These are phyloP conservation scores for Trichosporon faecale DNA, from an alignment of 1,284 basidiomycete genomes.

Conservation along the genomic window DNA sequence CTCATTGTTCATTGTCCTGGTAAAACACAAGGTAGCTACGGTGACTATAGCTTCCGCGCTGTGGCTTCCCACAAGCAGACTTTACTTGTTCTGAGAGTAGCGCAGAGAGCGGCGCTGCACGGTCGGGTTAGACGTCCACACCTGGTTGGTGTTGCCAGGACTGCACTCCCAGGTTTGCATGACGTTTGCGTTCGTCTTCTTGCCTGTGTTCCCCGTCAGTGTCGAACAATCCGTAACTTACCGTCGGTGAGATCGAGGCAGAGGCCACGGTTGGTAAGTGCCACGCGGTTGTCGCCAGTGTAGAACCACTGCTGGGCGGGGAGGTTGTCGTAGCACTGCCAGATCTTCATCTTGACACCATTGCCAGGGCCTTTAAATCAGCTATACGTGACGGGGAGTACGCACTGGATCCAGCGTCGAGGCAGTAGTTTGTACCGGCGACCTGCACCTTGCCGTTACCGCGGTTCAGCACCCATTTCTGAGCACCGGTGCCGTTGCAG, in stretches of 20 bases:
- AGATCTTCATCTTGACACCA: constrained; percentile 25
- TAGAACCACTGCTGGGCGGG: constrained; percentile 22
- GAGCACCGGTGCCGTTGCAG: constrained; percentile 37
- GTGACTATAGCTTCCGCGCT: too few species aligned
- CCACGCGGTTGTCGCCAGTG: constrained; percentile 20
- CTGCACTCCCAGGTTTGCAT: constrained; percentile 34
- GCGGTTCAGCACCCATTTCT: constrained; percentile 31
- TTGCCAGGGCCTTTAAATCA: constrained; percentile 13
- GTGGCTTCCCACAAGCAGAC: not conserved
- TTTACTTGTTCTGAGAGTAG: not conserved
- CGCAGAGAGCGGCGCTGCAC: not conserved
- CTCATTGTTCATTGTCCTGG: not conserved
- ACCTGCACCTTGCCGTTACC: constrained; percentile 30
- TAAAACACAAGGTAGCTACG: not conserved
- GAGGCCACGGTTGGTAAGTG: constrained; percentile 15
- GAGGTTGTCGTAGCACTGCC: constrained; percentile 20
- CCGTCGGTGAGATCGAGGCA: constrained; percentile 15
- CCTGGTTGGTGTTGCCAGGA: constrained; percentile 27
- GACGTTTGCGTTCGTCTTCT: constrained; percentile 25
- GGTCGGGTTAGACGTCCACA: constrained; percentile 15
- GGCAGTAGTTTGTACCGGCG: constrained; percentile 36
- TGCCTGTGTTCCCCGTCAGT: not conserved
- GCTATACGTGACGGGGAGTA: not conserved
- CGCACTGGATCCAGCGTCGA: constrained; percentile 31
- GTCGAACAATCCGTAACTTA: not conserved